Evolutionary conservation across 1,284 basidiomycete genomes (phyloP), one percentile per base, ranked within the genome.

Genomic region (Sporisorium graminicola): DNA sequence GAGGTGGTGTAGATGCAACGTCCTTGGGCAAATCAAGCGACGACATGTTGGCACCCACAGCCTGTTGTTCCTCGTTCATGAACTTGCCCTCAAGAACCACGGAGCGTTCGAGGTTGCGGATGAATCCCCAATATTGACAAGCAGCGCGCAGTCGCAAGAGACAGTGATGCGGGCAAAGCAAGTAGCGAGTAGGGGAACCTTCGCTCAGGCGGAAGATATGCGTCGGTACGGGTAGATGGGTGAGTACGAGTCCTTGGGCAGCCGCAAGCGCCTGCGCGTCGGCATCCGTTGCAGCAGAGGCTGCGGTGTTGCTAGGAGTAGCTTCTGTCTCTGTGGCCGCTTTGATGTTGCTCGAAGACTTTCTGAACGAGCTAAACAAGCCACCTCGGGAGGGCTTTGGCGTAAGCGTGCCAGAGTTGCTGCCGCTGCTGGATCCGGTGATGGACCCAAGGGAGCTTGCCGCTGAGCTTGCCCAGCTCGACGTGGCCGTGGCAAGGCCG

Each of bases 121-220:
- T 51, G 35, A 81, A 85, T 46, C 79, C 78, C 84, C 84, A 85
- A 52, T 81, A 84, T 26, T 77, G 80, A 59, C 83, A 85, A 5
- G 73, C 81, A 3, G 79, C 78, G 16, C 83, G 70, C 18, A 85
- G 58, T 9, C 84, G 78, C 31, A 67, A 58, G 22, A 85, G 68
- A 58, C 83, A 84, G 59, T 85, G 77, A 27, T 85, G 78, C 47
- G 84, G 77, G 63, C 84, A 85, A 7, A 85, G 67, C 27, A 85
- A 54, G 54, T 85, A 82, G 16, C 83, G 77, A 12, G 63, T 78
- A 0, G 76, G 64, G 7, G 79, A 70, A 3, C 75, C 63, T 20
- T 85, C 84, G 49, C 71, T 78, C 22, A 85, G 44, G 6, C 84
- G 76, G 74, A 85, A 85, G 59, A 83, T 84, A 58, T 85, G 84